These are phyloP conservation scores for Monilinia aucupariae DNA, from an alignment of 2,329 filamentous ascomycete species.

Conservation along the genomic window DNA sequence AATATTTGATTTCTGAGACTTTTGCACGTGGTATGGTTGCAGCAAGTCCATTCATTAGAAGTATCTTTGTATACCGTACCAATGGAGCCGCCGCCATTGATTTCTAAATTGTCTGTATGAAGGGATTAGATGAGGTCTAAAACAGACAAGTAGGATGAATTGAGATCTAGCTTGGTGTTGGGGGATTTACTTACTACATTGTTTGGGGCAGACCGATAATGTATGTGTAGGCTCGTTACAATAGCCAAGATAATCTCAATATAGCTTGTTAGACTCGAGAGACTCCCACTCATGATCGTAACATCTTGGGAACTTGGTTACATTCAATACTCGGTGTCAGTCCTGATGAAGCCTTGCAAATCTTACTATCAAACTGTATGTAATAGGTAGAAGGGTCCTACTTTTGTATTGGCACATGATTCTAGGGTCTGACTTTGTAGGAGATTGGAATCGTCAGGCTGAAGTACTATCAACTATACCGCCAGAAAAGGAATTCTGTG, in stretches of 20 bases:
- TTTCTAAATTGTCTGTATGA: not conserved
- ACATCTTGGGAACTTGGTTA: not conserved
- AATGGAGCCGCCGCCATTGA: not conserved
- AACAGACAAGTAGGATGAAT: no score
- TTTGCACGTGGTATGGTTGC: not conserved
- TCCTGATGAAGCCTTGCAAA: constrained; percentile 2
- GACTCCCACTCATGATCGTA: not conserved
- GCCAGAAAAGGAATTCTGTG: not conserved
- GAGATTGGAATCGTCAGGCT: not conserved
- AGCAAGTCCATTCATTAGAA: constrained; percentile 1
- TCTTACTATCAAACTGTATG: constrained; percentile 4
- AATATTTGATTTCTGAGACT: not conserved
- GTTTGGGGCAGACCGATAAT: not conserved
- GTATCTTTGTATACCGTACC: not conserved
- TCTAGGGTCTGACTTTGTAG: not conserved
- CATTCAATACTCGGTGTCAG: not conserved
- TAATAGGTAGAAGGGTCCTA: not conserved
- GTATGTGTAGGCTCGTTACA: constrained; percentile 11
- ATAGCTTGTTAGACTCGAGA: not conserved
- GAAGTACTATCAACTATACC: constrained; percentile 3
- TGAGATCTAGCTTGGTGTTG: not conserved
- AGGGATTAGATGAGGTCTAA: not conserved
- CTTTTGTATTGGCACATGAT: not conserved
- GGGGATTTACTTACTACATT: not conserved
- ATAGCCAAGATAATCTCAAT: constrained; percentile 6